Evolutionary conservation across 805 yeast species (phyloP), one percentile per base, ranked within the genome.

Genomic region (Metschnikowia kofuensis): DNA sequence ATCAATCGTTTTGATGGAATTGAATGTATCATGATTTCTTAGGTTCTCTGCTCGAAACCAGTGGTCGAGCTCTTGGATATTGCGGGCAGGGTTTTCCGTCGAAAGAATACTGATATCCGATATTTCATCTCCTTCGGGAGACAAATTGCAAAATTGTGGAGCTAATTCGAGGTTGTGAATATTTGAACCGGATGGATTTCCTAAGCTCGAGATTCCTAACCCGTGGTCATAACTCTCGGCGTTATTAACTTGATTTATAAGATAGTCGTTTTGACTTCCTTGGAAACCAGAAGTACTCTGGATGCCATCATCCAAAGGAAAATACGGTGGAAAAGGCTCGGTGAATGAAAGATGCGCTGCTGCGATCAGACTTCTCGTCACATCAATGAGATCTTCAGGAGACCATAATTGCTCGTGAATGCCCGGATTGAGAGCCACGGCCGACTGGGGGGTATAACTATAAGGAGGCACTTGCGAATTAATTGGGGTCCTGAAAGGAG

Each of bases 331-430:
- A 29, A 29, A 40, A n/a, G 37, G 9, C 30, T 41, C 49, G 13
- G 31, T 37, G 35, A 46, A 41, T 10, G 45, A 46, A 31, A 46
- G 42, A 8, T 31, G 41, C 38, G 49, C 40, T 10, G 45, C 49
- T 13, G 45, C 16, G 12, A 40, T 30, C 8, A 42, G 29, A 13
- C 36, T 34, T 34, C 14, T 34, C n/a, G 4, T 44, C 12, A 9
- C 44, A 40, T 4, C 44, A 40, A 15, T 28, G 29, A 12, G 14
- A 9, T 7, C 39, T 29, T 40, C 37, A 14, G 42, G 38, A 6
- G 49, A 37, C 49, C 49, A 47, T 9, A 10, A 11, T 4, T 41
- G 42, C 11, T 37, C 31, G 5, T 32, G 30, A 27, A 28, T 12
- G 26, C 26, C 21, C 7, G 38, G 37, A 5, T 27, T 15, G 4